Evolutionary conservation across 495 filamentous ascomycete species (phyloP), one percentile per base, ranked within the genome.

Genomic region (Neurospora tetraspora): DNA sequence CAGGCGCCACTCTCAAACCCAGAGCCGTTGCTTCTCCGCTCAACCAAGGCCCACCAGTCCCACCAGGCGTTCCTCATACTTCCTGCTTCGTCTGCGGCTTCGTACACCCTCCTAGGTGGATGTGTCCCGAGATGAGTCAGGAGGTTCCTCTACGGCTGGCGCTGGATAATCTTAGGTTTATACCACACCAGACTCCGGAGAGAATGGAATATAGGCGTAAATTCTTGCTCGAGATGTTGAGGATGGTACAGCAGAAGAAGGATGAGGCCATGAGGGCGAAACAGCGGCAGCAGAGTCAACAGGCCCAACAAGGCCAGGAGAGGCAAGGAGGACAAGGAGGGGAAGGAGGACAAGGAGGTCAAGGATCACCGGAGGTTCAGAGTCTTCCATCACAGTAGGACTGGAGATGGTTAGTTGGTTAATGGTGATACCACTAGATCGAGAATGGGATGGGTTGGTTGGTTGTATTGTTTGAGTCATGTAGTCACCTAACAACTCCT

Each of bases 1-100:
- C 39, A 36, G 16, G 9, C 70, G 34, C 8, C 40, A 31, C 14
- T 36, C 14, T 59, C 23, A 42, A 53, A n/a, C 20, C 16, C 37
- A 31, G 38, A 36, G 27, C 36, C n/a, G 27, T 38, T 36, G 18
- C 43, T 47, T 27, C 61, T 20, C 39, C 31, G 12, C 7, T 38
- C 27, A 34, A 40, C 38, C 53, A 69, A 9, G 16, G 20, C 20
- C 70, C 16, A 14, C n/a, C 23, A 10, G 34, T 23, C 23, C 40
- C 23, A 20, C 59, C 18, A 16, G 34, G 45, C 71, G 69, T 42
- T 39, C 73, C 36, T 59, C 71, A 27, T 53, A 74, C 68, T 59
- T 74, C 39, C 36, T 84, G 83, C 73, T 31, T 80, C 12, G 74
- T 84, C 4, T 85, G 83, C 43, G 72, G 23, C 10, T 74, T 59